Base-by-base conservation (phyloP, 345 rosid species). In the Eucalyptus coolabah region DNA sequence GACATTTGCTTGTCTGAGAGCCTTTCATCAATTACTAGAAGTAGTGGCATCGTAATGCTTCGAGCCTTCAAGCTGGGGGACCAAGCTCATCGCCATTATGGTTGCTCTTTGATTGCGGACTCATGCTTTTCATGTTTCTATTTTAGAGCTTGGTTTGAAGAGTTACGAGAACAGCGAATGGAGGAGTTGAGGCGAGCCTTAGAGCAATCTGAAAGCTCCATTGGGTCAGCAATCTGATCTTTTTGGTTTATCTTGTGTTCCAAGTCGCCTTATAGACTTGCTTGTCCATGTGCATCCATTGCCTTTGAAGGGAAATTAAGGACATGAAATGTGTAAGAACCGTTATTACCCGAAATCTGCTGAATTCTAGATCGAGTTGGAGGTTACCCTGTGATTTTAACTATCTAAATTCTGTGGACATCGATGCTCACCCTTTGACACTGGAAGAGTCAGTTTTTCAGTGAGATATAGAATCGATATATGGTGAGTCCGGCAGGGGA, bases 81-180 rank as follows among this genome's bases (percentile, higher is more conserved):
- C 40, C 77, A 1, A 50, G 59, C 2, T 86, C 42, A 53, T 53
- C 3, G 49, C n/a, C 83, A n/a, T 24, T 42, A 47, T 14, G 34
- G 4, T 44, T 65, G n/a, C 51, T 40, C 59, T 87, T 40, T 86
- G 47, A 44, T 90, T 51, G 40, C 12, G 28, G 30, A 13, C 83
- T 77, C 47, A 77, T 77, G 30, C 28, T 50, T 89, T 28, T 91
- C 86, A 2, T 67, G 9, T 53, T 91, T 89, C n/a, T 65, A 82
- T 86, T 37, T 86, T 89, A 96, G 99, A 91, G 95, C 94, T 89
- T 96, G 95, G 97, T 95, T 95, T 90, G 99, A 96, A 90, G 99
- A 98, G 92, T 93, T 98, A 82, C 93, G 97, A 80, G 96, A 93
- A 93, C 94, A 94, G 91, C 95, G 98, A 86, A 94, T 96, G 91